Evolutionary conservation across 2,329 filamentous ascomycete genomes (phyloP).

Genomic region (Elsinoe arachidis): DNA sequence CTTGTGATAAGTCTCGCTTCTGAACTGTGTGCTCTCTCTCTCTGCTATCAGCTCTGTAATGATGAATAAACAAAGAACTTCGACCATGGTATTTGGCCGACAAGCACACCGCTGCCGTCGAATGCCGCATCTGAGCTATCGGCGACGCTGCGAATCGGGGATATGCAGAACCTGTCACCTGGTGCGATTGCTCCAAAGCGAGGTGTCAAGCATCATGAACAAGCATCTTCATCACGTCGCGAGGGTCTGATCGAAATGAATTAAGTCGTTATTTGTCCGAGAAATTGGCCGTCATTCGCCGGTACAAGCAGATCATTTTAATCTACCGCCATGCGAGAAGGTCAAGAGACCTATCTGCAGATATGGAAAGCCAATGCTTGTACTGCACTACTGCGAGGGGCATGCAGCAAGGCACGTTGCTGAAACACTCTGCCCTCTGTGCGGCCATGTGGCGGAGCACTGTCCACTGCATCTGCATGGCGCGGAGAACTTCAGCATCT

Average conservation of each 20-base stretch:
- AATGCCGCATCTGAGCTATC: not conserved
- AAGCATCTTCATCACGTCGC: not conserved
- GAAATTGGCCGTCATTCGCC: not conserved
- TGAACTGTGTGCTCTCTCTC: too few relatives aligned
- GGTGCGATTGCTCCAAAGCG: too few relatives aligned
- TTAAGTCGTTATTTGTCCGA: not conserved
- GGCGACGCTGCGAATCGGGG: too few relatives aligned
- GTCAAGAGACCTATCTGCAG: not conserved
- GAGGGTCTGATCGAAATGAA: constrained; percentile 1
- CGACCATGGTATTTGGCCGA: too few relatives aligned
- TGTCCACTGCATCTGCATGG: not conserved
- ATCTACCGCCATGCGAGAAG: not conserved
- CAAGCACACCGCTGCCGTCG: too few relatives aligned
- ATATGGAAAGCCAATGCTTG: not conserved
- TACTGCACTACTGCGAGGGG: not conserved
- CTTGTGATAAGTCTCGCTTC: too few relatives aligned
- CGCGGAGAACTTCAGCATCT: not conserved
- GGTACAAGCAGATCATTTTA: not conserved
- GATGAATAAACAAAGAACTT: too few relatives aligned
- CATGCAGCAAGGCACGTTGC: too few relatives aligned
- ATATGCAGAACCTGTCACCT: too few relatives aligned
- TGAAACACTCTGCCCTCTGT: not conserved
- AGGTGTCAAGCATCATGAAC: not conserved
- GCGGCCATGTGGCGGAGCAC: constrained; percentile 1
- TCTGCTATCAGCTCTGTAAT: too few relatives aligned